These are phyloP conservation scores for Fusarium mexicanum DNA, from an alignment of 2,329 filamentous ascomycete genomes.

Conservation along the genomic window DNA sequence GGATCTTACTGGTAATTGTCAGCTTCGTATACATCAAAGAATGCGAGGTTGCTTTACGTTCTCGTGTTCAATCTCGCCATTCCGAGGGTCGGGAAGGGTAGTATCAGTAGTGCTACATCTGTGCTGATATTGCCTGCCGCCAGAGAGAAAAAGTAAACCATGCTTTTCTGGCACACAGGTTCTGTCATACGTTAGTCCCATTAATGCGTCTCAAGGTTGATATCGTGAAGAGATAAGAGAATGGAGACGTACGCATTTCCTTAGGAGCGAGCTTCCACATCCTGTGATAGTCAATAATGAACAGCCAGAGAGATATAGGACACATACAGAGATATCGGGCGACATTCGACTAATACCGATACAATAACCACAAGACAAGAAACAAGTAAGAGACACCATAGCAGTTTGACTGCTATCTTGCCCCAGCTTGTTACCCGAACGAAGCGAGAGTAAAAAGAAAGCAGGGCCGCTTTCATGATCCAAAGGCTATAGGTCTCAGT, in stretches of 20 bases:
- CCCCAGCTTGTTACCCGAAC: conserved; percentile 31
- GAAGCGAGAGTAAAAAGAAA: conserved; percentile 44
- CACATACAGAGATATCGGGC: conserved; percentile 34
- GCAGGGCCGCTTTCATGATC: conserved; percentile 41
- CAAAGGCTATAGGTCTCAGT: conserved; percentile 33
- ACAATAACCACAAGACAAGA: conserved; percentile 37
- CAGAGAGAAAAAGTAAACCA: conserved; percentile 39
- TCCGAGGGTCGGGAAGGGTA: conserved; percentile 41
- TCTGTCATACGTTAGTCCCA: not conserved
- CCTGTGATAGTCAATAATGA: not conserved
- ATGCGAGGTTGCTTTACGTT: not conserved
- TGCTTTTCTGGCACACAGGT: conserved; percentile 20
- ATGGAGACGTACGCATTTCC: not conserved
- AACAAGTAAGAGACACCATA: conserved; percentile 37
- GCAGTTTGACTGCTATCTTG: conserved; percentile 7
- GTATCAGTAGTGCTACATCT: conserved; percentile 40
- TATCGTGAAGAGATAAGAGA: too few relatives aligned
- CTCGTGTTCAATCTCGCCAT: conserved; percentile 7
- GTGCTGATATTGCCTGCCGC: conserved; percentile 41
- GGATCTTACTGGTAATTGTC: not conserved
- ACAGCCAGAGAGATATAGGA: too few relatives aligned
- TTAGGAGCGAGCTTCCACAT: conserved; percentile 9
- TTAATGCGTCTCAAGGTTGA: not conserved
- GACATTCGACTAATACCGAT: conserved; percentile 39
- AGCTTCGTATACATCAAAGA: not conserved